phyloP scores from a whole-genome alignment of 2,329 filamentous ascomycete species.

The Leptosphaerulina australis region DNA sequence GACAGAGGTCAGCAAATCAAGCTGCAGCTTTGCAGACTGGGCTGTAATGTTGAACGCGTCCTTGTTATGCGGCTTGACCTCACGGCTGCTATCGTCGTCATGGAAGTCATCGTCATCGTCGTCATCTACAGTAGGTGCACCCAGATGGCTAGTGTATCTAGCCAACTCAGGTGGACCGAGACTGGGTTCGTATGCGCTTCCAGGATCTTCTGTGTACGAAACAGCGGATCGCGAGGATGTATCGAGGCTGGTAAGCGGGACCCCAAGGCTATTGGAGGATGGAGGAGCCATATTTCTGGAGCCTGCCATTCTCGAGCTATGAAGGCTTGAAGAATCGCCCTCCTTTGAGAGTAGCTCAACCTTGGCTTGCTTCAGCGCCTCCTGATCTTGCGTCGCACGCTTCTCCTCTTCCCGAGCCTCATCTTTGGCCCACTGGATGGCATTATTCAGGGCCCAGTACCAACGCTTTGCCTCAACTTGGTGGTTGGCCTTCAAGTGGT shows the following conservation, averaged over 20 bases:
- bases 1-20: slow-evolving; percentile 87
- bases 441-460: slow-evolving; percentile 99
- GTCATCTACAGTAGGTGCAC: slow-evolving; percentile 60
- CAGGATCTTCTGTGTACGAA: slow-evolving; percentile 61
- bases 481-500: slow-evolving; percentile 96
- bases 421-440: slow-evolving; percentile 97
- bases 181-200: slow-evolving; percentile 64
- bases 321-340: slow-evolving; percentile 50
- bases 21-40: slow-evolving; percentile 89
- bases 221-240: slow-evolving; percentile 50
- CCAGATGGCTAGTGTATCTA: slow-evolving; percentile 56
- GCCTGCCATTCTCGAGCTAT: slow-evolving; percentile 40
- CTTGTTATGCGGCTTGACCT: slow-evolving; percentile 75
- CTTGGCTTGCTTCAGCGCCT: slow-evolving; percentile 76
- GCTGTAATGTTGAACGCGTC: slow-evolving; percentile 97
- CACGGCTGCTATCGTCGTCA: slow-evolving; percentile 79
- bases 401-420: slow-evolving; percentile 90
- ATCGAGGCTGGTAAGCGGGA: slow-evolving; percentile 53
- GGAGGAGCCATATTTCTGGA: slow-evolving; percentile 40
- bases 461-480: slow-evolving; percentile 97
- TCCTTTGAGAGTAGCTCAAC: slow-evolving; percentile 67
- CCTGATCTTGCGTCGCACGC: slow-evolving; percentile 74
- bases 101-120: slow-evolving; percentile 75
- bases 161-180: slow-evolving; percentile 61
- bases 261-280: slow-evolving; percentile 54